Base-by-base conservation (phyloP, 768 basidiomycete genomes). In the Calvatia gigantea region DNA sequence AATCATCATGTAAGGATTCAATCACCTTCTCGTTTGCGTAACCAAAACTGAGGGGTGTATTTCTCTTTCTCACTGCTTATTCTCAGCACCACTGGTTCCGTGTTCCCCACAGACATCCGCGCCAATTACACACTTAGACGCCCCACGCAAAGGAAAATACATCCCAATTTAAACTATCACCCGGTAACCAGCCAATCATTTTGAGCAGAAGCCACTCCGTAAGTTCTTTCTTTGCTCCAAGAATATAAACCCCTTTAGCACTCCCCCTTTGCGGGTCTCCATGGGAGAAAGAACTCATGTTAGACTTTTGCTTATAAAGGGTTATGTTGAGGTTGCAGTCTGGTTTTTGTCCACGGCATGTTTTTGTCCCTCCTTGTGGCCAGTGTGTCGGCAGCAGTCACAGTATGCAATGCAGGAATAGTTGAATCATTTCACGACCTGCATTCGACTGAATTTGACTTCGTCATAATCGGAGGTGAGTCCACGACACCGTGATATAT, bases 391-490 rank as follows among this genome's bases (percentile, higher is more conserved):
- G 54, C 35, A 14, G 44, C 28, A n/a, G 9, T 47, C 21, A 35
- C 7, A n/a, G 35, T 19, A 37, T 47, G 35, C 25, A 46, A 11
- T 25, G 54, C 44, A 29, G 54, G 39, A 17, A 47, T 47, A 11
- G 45, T 55, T 4, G 45, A 47, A 35, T 55, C 54, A 11, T 55
- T 55, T 45, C 44, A 19, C 11, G 54, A 46, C 27, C 15, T 55
- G 19, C 54, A 39, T 23, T 14, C 54, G 29, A 47, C 35, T 8
- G 33, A 55, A 1, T 55, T 55, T 38, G 60, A 61, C 37, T 61
- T 58, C 19, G 50, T 61, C 31, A 57, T 60, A 12, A 50, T 60
- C 25, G 60, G 60, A 21, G 60, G 60, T 60, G 29, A 29, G 60
- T 42, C 27, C 23, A 4, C 44, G 21, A 28, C 31, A 7, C 32